A percentile compares a stretch with the other conserved stretches of the same genome.
These are phyloP conservation scores for Saccharomycopsis sp. DNA, from an alignment of 805 yeast species.

Conservation along the genomic window DNA sequence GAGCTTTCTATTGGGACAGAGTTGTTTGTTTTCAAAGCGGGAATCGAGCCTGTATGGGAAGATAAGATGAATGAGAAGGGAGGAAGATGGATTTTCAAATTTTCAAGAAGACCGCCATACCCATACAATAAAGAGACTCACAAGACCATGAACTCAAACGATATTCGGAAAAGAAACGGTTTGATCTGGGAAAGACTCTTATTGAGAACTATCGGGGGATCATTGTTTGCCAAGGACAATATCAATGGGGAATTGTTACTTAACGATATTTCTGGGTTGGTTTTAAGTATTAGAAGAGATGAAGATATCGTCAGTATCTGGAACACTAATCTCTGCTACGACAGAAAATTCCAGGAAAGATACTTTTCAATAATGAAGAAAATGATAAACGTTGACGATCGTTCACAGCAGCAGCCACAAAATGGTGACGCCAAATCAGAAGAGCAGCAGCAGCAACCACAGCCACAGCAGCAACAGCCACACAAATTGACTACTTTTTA, in stretches of 20 bases:
- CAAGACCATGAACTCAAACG: constrained; percentile 16
- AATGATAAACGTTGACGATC: not conserved
- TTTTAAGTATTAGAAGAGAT: constrained; percentile 50
- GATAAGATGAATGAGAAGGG: constrained; percentile 55
- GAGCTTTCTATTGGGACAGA: constrained; percentile 43
- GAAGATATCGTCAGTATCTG: constrained; percentile 56
- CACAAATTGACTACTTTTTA: constrained; percentile 36
- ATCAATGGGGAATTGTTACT: constrained; percentile 27
- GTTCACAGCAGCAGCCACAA: constrained; percentile 1
- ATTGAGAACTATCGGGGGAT: constrained; percentile 44
- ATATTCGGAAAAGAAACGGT: constrained; percentile 25
- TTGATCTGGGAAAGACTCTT: constrained; percentile 53
- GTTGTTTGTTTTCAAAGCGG: constrained; percentile 49
- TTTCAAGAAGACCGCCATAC: constrained; percentile 30
- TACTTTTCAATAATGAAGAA: constrained; percentile 9
- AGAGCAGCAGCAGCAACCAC: constrained; percentile 4
- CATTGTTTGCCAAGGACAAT: constrained; percentile 37
- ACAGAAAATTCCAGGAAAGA: constrained; percentile 23
- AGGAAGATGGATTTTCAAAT: constrained; percentile 56
- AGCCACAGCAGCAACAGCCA: constrained; percentile 19
- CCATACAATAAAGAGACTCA: not conserved
- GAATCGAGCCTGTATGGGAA: constrained; percentile 63
- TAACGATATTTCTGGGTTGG: constrained; percentile 53
- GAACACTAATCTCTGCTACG: constrained; percentile 45
- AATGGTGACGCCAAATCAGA: not conserved